phyloP scores from a whole-genome alignment of 2,329 filamentous ascomycete genomes.

The Colletotrichum sp. region DNA sequence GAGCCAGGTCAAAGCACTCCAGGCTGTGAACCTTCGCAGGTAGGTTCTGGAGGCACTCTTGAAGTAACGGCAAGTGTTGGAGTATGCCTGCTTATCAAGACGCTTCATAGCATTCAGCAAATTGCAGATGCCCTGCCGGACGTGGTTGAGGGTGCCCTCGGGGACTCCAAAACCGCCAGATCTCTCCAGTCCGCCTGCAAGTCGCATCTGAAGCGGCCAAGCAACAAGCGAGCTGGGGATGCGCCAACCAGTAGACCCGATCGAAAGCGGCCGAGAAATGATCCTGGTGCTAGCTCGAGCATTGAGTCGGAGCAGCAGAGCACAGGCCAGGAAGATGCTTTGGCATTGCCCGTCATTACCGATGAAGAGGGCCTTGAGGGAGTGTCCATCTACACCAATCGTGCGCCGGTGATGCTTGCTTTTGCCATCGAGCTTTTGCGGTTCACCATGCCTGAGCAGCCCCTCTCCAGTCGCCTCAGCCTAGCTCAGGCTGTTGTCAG shows the following conservation, averaged over 20 bases:
- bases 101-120: conserved; percentile 51
- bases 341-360: conserved; percentile 62
- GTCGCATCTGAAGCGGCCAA: conserved; percentile 46
- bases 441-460: conserved; percentile 86
- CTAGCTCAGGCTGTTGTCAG: conserved; percentile 85
- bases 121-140: conserved; percentile 55
- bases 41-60: conserved; percentile 32
- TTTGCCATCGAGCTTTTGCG: conserved; percentile 78
- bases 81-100: not conserved
- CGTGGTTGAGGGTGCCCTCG: conserved; percentile 50
- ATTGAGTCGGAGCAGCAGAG: conserved; percentile 11
- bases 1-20: conserved; percentile 62
- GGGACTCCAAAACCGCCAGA: conserved; percentile 55
- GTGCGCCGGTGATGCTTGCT: conserved; percentile 82
- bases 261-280: conserved; percentile 8
- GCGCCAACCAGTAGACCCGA: conserved; percentile 22
- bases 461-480: conserved; percentile 81
- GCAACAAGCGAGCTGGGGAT: not conserved
- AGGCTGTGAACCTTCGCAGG: conserved; percentile 60
- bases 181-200: conserved; percentile 60
- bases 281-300: conserved; percentile 10
- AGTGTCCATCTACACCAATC: conserved; percentile 72
- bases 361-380: conserved; percentile 65
- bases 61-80: not conserved
- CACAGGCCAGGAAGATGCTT: conserved; percentile 64